Base-by-base conservation (phyloP, 2,329 filamentous ascomycete genomes). In the Microdochium trichocladiopsis region DNA sequence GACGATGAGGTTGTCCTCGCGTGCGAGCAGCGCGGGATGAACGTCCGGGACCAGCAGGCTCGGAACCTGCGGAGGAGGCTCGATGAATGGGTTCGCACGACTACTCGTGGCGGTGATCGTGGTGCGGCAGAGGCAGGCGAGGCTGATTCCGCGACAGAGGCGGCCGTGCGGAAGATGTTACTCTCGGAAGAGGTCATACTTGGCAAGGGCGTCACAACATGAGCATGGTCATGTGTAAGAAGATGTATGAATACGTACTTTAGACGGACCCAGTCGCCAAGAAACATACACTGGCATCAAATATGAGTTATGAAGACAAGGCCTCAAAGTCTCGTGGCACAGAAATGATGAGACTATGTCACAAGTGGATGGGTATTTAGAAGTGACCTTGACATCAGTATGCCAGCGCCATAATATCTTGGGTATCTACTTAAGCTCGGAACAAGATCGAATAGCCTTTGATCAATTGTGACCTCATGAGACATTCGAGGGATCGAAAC, bases 1-100 rank as follows among this genome's bases (percentile, higher is more conserved):
- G 69, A 69, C 8, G 78, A 80, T 37, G 90, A 95, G 72, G 70
- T 91, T 21, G 70, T 72, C 55, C 77, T 90, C 54, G 89, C 89
- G 14, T 87, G 87, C 60, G 76, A 82, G 53, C 87, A 90, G 57
- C 77, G 87, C 14, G 88, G 86, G 1, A 74, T 87, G 33, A 71
- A 81, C 59, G 75, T 81, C 10, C 58, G 81, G 24, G 77, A 70
- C 2, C 77, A 77, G 53, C 80, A 79, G 22, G 83, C 88, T 60
- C 66, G 69, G 1, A 79, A 82, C 54, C 61, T 90, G 57, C 67
- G 76, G 55, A 62, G 61, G 9, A 61, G 67, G 59, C 62, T 83
- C 45, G 67, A 63, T 22, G 64, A 69, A 51, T 82, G 79, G 80
- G 58, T 83, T 48, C 62, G 65, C n/a, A 61, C 73, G 60, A 74